Percentiles rank a stretch among this genome's conserved stretches.
phyloP scores from a whole-genome alignment of 805 yeast genomes.

The Torulaspora delbrueckii region DNA sequence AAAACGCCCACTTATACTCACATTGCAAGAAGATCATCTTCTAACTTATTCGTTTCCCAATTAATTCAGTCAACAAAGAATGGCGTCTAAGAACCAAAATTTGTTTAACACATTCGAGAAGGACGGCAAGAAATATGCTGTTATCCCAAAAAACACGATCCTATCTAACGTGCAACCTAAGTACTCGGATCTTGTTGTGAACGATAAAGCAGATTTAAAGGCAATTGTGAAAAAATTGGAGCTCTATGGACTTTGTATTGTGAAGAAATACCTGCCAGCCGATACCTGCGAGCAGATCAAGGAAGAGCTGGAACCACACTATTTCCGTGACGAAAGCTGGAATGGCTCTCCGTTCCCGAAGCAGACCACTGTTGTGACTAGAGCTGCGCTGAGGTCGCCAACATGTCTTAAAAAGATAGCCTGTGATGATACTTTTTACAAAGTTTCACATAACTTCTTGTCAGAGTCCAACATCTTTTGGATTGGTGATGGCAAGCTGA shows the following conservation, averaged over 20 bases:
- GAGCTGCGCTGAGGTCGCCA: conserved; percentile 18
- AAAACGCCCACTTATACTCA: neutral
- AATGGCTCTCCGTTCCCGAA: conserved; percentile 27
- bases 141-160: conserved; percentile 7
- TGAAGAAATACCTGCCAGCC: conserved; percentile 18
- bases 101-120: conserved; percentile 8
- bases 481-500: conserved; percentile 17
- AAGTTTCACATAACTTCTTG: conserved; percentile 13
- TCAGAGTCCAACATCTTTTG: conserved; percentile 18
- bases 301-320: conserved; percentile 23
- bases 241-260: conserved; percentile 27
- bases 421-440: conserved; percentile 8
- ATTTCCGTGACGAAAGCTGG: conserved; percentile 24
- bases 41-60: neutral
- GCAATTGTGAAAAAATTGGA: conserved; percentile 17
- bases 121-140: conserved; percentile 10
- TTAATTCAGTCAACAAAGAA: neutral
- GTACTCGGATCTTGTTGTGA: conserved; percentile 5
- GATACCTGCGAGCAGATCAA: conserved; percentile 15
- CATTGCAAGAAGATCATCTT: no score
- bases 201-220: conserved; percentile 4
- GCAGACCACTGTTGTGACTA: conserved; percentile 25
- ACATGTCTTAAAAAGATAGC: conserved; percentile 14
- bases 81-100: conserved; percentile 11
- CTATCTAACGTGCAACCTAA: neutral